Evolutionary conservation across 169 alveolate genomes (phyloP), one percentile per base, ranked within the genome.

Genomic region (Ichthyophthirius multifiliis): DNA sequence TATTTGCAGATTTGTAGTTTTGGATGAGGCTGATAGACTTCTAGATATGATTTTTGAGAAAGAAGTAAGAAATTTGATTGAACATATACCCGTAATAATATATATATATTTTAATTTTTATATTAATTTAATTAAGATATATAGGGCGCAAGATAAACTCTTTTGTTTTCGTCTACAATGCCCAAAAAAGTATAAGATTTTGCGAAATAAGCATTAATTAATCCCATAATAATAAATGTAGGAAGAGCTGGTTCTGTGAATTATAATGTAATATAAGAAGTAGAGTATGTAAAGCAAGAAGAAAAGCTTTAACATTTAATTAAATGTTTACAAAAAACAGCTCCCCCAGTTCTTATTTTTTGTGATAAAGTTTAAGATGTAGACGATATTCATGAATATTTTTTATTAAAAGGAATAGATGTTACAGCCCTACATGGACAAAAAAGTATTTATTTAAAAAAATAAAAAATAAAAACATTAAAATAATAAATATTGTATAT

Each of bases 21-120:
- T 98, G 48, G 99, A 98, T 89, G 99, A 98, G 86, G 99, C 99
- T 5, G 99, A 98, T 89, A 87, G 98, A 94, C 85, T 97, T 95
- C 91, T 97, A 27, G 99, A 98, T 82, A 83, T 95, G 94, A 99
- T 99, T 1, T 98, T 98, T 80, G 99, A 98, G 85, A 98, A 97
- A 71, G 99, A 97, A 80, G 95, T 98, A 23, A 87, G 98, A 32
- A 94, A 92, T 67, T 95, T 98, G 10, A 83, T 98, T 76, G 96
- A 94, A 76, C 93, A 95, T 84, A 92, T 97, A 83, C 83, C 96
- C 31, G 96, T 93, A 85, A 75, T 75, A 62, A 39, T 39, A 43
- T 74, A 37, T n/a, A 45, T 44, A 46, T 48, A 34, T 7, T 44
- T 67, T 46, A 63, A 76, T 46, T 75, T 47, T 73, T 75, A 44